Conservation (phyloP, 768 basidiomycete genomes). For the Amanita rimosa region DNA sequence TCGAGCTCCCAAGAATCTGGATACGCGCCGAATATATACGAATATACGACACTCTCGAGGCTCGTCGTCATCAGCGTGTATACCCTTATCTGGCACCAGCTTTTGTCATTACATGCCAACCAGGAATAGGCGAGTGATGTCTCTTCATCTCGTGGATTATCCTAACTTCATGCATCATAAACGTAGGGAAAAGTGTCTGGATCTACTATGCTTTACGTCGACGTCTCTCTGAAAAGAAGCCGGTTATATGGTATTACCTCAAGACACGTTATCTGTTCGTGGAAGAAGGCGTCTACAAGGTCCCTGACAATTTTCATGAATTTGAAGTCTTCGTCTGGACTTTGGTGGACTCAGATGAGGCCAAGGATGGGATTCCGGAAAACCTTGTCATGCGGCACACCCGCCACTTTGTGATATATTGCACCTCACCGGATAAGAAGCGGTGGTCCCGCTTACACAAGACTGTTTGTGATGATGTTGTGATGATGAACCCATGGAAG, state of each 20-base stretch:
- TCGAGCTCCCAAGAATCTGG: constrained; percentile 3
- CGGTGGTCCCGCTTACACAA: constrained; percentile 13
- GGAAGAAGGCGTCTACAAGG: constrained; percentile 11
- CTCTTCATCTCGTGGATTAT: constrained; percentile 2
- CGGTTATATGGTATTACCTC: constrained; percentile 10
- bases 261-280: constrained; percentile 10
- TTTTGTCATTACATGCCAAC: constrained; percentile 7
- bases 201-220: too few relatives aligned
- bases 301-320: constrained; percentile 6
- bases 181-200: constrained; percentile 12
- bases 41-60: constrained; percentile 5
- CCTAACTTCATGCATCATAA: constrained; percentile 3
- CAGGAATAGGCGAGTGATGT: constrained; percentile 10
- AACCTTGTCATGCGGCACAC: constrained; percentile 7
- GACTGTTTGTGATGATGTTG: constrained; percentile 4
- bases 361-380: constrained; percentile 8
- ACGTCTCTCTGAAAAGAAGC: too few relatives aligned
- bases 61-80: too few relatives aligned
- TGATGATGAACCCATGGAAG: constrained; percentile 14
- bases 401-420: constrained; percentile 9
- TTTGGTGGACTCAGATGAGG: constrained; percentile 10
- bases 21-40: constrained; percentile 8
- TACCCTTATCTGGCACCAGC: constrained; percentile 6
- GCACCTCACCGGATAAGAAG: constrained; percentile 3
- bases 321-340: constrained; percentile 11